phyloP scores from a whole-genome alignment of 345 rosid genomes.

The Syzygium aromaticum region DNA sequence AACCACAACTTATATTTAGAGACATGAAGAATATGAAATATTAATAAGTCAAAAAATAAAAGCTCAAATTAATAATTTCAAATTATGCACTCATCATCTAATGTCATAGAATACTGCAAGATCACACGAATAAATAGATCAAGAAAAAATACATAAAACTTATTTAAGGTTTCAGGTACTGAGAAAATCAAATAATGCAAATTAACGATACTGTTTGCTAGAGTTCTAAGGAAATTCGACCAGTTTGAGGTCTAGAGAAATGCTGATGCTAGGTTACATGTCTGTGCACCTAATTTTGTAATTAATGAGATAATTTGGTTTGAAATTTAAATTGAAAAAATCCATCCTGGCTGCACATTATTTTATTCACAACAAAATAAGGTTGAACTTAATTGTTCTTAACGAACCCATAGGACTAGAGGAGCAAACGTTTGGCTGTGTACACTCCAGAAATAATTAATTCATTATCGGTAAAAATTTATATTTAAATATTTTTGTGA shows the following conservation, averaged over 20 bases:
- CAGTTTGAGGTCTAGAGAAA: neutral
- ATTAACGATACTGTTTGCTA: neutral
- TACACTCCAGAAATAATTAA: neutral
- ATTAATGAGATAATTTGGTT: neutral
- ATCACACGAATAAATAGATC: too few relatives aligned
- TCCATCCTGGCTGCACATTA: neutral
- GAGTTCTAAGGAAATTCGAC: neutral
- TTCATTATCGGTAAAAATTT: too few relatives aligned
- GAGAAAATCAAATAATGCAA: neutral
- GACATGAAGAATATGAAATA: too few relatives aligned
- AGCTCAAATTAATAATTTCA: too few relatives aligned
- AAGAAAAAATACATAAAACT: too few relatives aligned
- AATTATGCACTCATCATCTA: too few relatives aligned
- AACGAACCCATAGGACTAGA: neutral
- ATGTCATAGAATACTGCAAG: fast-evolving
- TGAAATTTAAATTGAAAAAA: neutral
- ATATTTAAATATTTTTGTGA: too few relatives aligned
- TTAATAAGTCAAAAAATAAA: too few relatives aligned
- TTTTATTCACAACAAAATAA: too few relatives aligned
- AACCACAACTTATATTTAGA: too few relatives aligned
- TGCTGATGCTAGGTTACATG: neutral
- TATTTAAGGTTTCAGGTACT: too few relatives aligned
- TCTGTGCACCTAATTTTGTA: neutral
- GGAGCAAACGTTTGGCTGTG: neutral
- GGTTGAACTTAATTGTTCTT: neutral